Base-by-base conservation (phyloP, 2,329 filamentous ascomycete genomes). In the Aspergillus novofumigatus region DNA sequence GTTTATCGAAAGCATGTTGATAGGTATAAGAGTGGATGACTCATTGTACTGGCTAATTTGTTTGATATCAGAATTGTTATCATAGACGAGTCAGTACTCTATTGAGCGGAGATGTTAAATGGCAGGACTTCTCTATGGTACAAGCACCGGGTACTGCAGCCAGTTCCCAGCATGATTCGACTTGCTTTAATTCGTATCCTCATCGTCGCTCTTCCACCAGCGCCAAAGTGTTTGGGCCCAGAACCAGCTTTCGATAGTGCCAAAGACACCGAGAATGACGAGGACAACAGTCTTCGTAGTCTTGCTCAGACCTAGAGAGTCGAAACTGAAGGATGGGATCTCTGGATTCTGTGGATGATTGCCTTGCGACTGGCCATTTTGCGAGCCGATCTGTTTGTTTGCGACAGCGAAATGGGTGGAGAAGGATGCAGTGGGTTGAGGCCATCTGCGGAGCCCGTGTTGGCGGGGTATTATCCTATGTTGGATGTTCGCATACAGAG, bases 201-300 rank as follows among this genome's bases (percentile, higher is more conserved):
- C 49, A 42, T 29, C 47, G 25, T 11, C 35, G 52, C 57, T 54
- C 23, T 59, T 59, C 48, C 62, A 66, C 68, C 65, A 69, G 28
- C 60, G 55, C 63, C 61, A 65, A 44, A 67, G 57, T 42, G 64
- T 62, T 49, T 68, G 66, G 20, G 60, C 62, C 65, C 67, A 75
- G 53, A 75, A 71, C 49, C 67, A 67, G 20, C 67, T 66, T 57
- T 75, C 72, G 53, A 74, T 67, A 1, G 68, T 71, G 8, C 71
- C 68, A 54, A 71, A 63, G 25, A 72, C 59, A 49, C 65, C 59
- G 32, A 74, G 41, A 14, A 68, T 57, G 7, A 59, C 56, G 51
- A 69, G 50, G 21, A 73, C 64, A 41, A 66, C 62, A 23, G 68
- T 57, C 44, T 65, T 71, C 38, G 66, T 65, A 42, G 61, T 69